Base-by-base conservation (phyloP, 1,284 basidiomycete genomes). In the Golubevia pallescens region DNA sequence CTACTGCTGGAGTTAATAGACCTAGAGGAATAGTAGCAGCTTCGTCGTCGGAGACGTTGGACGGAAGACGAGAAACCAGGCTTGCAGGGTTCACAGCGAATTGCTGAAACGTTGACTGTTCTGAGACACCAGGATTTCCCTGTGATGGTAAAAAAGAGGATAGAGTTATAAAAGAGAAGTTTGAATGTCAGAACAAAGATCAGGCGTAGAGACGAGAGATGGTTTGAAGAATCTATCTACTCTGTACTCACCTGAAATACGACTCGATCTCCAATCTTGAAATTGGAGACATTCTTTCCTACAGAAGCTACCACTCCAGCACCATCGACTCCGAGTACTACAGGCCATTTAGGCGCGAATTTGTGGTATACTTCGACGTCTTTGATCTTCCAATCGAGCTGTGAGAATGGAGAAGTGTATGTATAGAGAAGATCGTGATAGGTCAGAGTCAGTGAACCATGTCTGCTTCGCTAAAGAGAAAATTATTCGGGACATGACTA, bases 31-130 rank as follows among this genome's bases (percentile, higher is more conserved):
- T 70, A 2, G 71, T 71, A 6, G 75, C 63, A 1, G 74, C 77
- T 60, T 80, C 74, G 24, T 74, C 77, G 54, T 80, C 75, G 16
- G 38, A 68, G 2, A 77, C 58, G 58, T 73, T 75, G 16, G 51
- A 55, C n/a, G 76, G 77, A n/a, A 70, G 73, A 52, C 66, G 67
- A 28, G 67, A 64, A 7, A 66, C 66, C 13, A 78, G 67, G 1
- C 52, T 42, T 19, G 71, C 75, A 13, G 77, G 73, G 55, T 75
- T 67, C 57, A 67, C 67, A 57, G 53, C 60, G 54, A 78, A 74
- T 61, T 78, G 69, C 62, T 80, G 77, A 67, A 76, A 78, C 13
- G 76, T 80, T 20, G 61, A 62, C n/a, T 61, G 56, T 16, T 72
- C 67, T 58, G 67, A 61, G 10, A 67, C 59, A 16, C 72, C 72